These are phyloP conservation scores for Leptoxyphium fumago DNA, from an alignment of 2,329 filamentous ascomycete species.

Conservation along the genomic window DNA sequence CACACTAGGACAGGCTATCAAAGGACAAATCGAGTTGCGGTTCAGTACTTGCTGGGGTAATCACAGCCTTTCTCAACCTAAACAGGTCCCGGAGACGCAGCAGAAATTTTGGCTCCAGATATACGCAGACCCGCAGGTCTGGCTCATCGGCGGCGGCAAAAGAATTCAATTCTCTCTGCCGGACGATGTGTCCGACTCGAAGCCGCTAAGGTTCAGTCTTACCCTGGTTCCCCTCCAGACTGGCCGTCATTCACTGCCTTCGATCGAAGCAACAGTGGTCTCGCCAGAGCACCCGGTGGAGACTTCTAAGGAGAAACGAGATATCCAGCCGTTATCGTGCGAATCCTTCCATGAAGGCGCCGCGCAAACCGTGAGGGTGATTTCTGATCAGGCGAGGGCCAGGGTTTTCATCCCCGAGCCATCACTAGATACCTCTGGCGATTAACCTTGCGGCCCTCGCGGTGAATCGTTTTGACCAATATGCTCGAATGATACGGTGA, in stretches of 20 bases:
- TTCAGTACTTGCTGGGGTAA: constrained; percentile 41
- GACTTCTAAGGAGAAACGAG: not conserved
- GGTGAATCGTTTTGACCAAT: no score
- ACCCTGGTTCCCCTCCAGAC: not conserved
- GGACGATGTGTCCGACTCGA: not conserved
- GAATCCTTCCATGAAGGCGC: not conserved
- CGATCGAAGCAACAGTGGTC: not conserved
- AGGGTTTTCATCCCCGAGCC: constrained; percentile 16
- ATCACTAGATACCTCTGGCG: no score
- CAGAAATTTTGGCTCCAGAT: not conserved
- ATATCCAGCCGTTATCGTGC: not conserved
- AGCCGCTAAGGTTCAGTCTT: not conserved
- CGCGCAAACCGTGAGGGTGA: not conserved
- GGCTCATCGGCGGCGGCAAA: not conserved
- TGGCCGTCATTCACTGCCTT: not conserved
- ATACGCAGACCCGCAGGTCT: not conserved
- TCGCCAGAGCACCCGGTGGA: not conserved
- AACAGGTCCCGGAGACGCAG: not conserved
- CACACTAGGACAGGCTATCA: constrained; percentile 47
- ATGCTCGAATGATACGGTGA: no score
- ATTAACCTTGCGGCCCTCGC: no score
- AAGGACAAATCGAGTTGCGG: constrained; percentile 43
- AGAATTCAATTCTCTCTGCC: not conserved
- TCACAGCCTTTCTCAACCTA: not conserved
- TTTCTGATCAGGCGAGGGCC: constrained; percentile 11